Conservation (phyloP, 768 basidiomycete species). For the Sarcomyxa edulis region DNA sequence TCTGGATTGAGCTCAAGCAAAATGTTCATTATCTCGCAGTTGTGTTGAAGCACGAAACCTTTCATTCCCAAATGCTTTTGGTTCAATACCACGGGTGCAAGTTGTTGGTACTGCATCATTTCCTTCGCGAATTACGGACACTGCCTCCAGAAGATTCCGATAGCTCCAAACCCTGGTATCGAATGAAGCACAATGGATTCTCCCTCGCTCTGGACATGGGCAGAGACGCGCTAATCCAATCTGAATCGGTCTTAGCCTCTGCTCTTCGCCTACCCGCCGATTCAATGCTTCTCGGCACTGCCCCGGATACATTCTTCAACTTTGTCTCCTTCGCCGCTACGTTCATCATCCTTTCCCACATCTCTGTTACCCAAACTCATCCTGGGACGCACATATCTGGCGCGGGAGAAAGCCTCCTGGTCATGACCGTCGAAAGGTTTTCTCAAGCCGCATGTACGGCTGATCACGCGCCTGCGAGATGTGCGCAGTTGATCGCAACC, state of each 20-base stretch:
- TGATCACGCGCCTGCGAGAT: slow-evolving; percentile 35
- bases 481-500: slow-evolving; percentile 35
- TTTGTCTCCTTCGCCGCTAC: slow-evolving; percentile 32
- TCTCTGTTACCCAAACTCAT: slow-evolving; percentile 28
- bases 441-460: slow-evolving; percentile 26
- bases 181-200: slow-evolving; percentile 25
- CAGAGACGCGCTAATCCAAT: slow-evolving; percentile 27
- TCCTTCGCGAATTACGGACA: slow-evolving; percentile 19
- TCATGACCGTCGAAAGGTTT: slow-evolving; percentile 27
- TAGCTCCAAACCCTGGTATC: slow-evolving; percentile 26
- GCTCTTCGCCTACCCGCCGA: slow-evolving; percentile 27
- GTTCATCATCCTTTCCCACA: slow-evolving; percentile 37
- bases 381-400: slow-evolving; percentile 29
- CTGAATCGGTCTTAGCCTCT: slow-evolving; percentile 30
- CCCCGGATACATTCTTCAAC: slow-evolving; percentile 31
- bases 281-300: slow-evolving; percentile 27
- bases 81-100: slow-evolving; percentile 35
- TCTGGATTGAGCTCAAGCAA: neutral
- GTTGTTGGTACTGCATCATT: slow-evolving; percentile 31
- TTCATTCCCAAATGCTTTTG: slow-evolving; percentile 35
- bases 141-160: slow-evolving; percentile 6
- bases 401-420: slow-evolving; percentile 30
- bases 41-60: slow-evolving; percentile 33
- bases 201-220: slow-evolving; percentile 30
- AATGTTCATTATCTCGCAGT: slow-evolving; percentile 25